phyloP scores from a whole-genome alignment of 805 yeast genomes.

The Metschnikowia colocasiae region DNA sequence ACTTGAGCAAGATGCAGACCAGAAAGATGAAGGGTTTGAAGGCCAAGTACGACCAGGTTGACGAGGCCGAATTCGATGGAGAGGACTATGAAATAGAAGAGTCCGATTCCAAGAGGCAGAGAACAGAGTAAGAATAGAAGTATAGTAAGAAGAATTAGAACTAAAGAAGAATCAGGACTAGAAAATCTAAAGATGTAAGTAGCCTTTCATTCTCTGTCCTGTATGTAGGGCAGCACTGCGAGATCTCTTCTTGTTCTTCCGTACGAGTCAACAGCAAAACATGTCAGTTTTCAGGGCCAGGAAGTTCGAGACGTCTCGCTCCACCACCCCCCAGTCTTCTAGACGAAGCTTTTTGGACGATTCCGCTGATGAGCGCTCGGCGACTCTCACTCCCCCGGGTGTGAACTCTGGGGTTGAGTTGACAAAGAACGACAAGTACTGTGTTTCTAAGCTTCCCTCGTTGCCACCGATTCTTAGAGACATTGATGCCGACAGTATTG shows the following conservation, averaged over 20 bases:
- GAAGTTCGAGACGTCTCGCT: slow-evolving; percentile 5
- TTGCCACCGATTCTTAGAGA: slow-evolving; percentile 41
- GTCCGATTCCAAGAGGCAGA: slow-evolving; percentile 33
- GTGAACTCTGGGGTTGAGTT: slow-evolving; percentile 34
- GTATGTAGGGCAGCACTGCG: neutral
- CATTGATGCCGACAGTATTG: neutral
- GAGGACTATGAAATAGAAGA: slow-evolving; percentile 47
- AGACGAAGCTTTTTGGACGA: neutral
- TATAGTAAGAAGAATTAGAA: neutral
- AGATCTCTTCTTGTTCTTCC: neutral
- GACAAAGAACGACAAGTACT: slow-evolving; percentile 55
- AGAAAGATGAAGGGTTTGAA: slow-evolving; percentile 98
- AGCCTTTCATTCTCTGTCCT: neutral
- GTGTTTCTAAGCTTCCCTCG: slow-evolving; percentile 55
- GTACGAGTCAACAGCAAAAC: neutral
- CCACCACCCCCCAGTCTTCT: slow-evolving; percentile 1
- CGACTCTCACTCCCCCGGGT: slow-evolving; percentile 1
- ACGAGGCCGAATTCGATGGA: slow-evolving; percentile 47
- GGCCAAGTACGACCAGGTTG: slow-evolving; percentile 72
- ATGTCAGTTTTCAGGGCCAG: slow-evolving; percentile 5
- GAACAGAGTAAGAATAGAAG: slow-evolving; percentile 13
- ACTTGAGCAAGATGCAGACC: slow-evolving; percentile 83
- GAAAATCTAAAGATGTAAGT: neutral
- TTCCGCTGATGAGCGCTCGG: neutral
- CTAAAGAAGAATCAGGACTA: neutral